These are phyloP conservation scores for Agrocybe pediades DNA, from an alignment of 768 basidiomycete species.

Conservation along the genomic window DNA sequence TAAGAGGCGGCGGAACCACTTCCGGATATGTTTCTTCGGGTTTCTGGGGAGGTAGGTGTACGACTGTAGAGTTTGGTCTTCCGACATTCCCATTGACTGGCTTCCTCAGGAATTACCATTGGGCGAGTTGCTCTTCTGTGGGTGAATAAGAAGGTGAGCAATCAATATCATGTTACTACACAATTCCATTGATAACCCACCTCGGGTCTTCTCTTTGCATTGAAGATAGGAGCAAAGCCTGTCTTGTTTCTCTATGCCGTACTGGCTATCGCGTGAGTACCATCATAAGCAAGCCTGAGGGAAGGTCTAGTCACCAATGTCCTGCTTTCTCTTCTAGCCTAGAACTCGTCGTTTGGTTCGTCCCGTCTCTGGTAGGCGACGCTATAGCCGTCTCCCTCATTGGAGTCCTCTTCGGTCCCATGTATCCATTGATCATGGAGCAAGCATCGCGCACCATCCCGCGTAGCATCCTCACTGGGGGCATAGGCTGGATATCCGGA, in stretches of 20 bases:
- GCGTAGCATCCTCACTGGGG: conserved; percentile 59
- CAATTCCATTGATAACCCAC: background rate
- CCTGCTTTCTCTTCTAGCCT: background rate
- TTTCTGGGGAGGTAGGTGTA: conserved; percentile 42
- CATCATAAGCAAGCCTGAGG: background rate
- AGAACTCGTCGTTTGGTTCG: conserved; percentile 27
- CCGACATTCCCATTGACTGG: no score
- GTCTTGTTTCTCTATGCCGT: conserved; percentile 53
- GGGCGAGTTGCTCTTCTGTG: conserved; percentile 57
- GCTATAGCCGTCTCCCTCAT: conserved; percentile 62
- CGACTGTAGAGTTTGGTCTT: background rate
- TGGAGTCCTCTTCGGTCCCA: conserved; percentile 68
- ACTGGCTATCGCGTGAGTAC: conserved; percentile 46
- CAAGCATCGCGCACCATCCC: conserved; percentile 67
- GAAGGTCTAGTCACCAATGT: no score
- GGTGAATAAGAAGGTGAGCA: conserved; percentile 44
- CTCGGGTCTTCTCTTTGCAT: background rate
- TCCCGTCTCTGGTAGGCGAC: conserved; percentile 45
- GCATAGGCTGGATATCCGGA: conserved; percentile 66
- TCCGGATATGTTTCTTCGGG: conserved; percentile 57
- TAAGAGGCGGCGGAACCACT: conserved; percentile 35
- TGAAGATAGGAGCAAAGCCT: conserved; percentile 58
- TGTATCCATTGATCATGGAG: conserved; percentile 74
- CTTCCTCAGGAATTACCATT: conserved; percentile 46
- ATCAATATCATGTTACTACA: background rate